Percentiles rank a stretch among this genome's conserved stretches.
Evolutionary conservation across 1,139 yeast species (phyloP).

Genomic region (Magnusiomyces suaveolens): DNA sequence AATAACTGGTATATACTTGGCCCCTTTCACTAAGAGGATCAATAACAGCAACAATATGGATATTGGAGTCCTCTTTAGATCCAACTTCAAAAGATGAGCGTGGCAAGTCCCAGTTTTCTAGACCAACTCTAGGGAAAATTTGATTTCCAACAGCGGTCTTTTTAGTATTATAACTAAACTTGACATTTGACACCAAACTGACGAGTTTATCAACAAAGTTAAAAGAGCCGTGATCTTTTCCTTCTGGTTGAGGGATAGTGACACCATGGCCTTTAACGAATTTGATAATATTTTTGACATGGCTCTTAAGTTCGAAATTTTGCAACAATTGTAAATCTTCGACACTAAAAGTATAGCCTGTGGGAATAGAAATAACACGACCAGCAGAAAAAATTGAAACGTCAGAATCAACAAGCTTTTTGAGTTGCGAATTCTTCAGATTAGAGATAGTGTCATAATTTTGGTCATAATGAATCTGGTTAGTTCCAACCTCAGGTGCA

Average conservation of each 20-base stretch:
- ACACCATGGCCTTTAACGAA: conserved; percentile 9
- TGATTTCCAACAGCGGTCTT: conserved; percentile 4
- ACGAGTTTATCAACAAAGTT: conserved; percentile 23
- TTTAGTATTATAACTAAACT: conserved; percentile 12
- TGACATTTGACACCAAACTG: conserved; percentile 19
- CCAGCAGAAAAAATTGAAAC: conserved; percentile 23
- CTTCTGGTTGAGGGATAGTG: background rate
- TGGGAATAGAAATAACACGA: conserved; percentile 18
- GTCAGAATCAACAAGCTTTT: background rate
- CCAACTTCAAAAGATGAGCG: conserved; percentile 21
- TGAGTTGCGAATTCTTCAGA: background rate
- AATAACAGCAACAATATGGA: conserved; percentile 48
- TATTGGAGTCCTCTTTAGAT: conserved; percentile 16
- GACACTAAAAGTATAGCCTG: conserved; percentile 6
- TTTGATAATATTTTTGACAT: conserved; percentile 21
- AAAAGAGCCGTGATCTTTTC: conserved; percentile 11
- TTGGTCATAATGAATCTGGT: background rate
- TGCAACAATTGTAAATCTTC: conserved; percentile 21
- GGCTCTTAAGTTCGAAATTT: conserved; percentile 22
- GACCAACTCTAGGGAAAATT: conserved; percentile 13
- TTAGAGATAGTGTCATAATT: background rate
- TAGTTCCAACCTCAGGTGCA: background rate
- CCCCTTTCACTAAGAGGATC: conserved; percentile 68
- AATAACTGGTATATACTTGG: conserved; percentile 49
- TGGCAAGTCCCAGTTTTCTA: conserved; percentile 17